Evolutionary conservation across 306 rosid species (phyloP), one percentile per base, ranked within the genome.

Genomic region (Cucumis hystrix): DNA sequence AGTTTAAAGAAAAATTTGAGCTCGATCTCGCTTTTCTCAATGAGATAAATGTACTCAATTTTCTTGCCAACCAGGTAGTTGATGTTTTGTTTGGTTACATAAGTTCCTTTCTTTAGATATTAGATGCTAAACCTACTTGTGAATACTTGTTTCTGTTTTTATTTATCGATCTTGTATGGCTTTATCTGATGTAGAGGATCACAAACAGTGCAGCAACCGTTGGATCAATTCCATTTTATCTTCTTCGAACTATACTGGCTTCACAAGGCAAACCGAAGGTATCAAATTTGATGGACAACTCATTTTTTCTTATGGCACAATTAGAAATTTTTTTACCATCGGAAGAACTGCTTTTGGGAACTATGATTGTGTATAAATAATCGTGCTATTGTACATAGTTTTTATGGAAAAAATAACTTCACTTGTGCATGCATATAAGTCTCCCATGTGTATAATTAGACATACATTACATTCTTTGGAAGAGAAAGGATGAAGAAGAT

Each of bases 211-310:
- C 97, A 13, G 97, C 98, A 80, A 95, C 97, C 20, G 80, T 95
- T 13, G 98, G 97, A 65, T 92, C 98, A 35, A 92, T 90, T 79
- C 98, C 97, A 20, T 92, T 95, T 85, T 97, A 95, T 90, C 97
- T 95, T 81, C 80, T 95, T 52, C 88, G 97, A 59, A 95, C 98
- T 63, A 87, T 95, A 88, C 81, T 95, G 86, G 97, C 98, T 81
- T 95, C 98, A 74, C 98, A 95, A 58, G 98, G 98, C 23, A 97
- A 95, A 82, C 98, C 96, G 23, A 95, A 95, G 96, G 98, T 94
- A 85, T 81, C 33, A 7, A 54, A 16, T 33, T 30, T 51, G 28
- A 73, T 35, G 10, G 18, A 33, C 10, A 9, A 33, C 45, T 54
- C 23, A 52, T 21, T 45, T 69, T 41, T 6, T 69, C 37, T 21